phyloP scores from a whole-genome alignment of 805 yeast species.

The Lachancea lanzarotensis region DNA sequence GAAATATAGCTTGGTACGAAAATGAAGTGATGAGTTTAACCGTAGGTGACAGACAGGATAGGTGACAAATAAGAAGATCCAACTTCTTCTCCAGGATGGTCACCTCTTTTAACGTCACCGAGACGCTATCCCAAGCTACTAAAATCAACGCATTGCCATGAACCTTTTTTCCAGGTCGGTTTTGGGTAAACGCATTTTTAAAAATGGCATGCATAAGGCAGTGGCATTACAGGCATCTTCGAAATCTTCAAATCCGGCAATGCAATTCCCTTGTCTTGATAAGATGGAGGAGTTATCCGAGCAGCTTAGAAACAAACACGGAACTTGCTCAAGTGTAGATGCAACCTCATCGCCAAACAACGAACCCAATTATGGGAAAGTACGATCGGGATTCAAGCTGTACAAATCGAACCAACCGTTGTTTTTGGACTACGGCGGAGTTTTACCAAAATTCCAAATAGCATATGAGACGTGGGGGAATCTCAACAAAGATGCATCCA shows the following conservation, averaged over 20 bases:
- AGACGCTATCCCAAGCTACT: not conserved
- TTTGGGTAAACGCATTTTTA: not conserved
- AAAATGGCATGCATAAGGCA: not conserved
- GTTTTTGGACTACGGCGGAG: slow-evolving; percentile 76
- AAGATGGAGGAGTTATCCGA: slow-evolving; percentile 54
- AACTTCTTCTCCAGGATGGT: too few species aligned
- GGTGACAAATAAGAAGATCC: too few species aligned
- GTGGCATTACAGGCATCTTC: not conserved
- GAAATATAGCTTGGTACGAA: too few species aligned
- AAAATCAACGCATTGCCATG: not conserved
- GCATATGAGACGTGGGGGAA: slow-evolving; percentile 93
- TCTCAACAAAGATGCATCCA: slow-evolving; percentile 54
- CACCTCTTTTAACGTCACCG: too few species aligned
- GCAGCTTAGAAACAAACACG: slow-evolving; percentile 11
- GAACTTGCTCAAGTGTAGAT: slow-evolving; percentile 5
- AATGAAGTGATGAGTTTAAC: too few species aligned
- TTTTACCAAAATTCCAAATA: slow-evolving; percentile 63
- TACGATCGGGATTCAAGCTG: slow-evolving; percentile 59
- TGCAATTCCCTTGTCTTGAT: slow-evolving; percentile 83
- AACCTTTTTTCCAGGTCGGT: not conserved
- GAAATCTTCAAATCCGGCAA: slow-evolving; percentile 51
- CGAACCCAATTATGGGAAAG: slow-evolving; percentile 75
- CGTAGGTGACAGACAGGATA: too few species aligned
- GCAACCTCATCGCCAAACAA: slow-evolving; percentile 40
- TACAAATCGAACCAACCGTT: slow-evolving; percentile 53